phyloP scores from a whole-genome alignment of 768 basidiomycete species.

The Boletus rufocinnamomeus region DNA sequence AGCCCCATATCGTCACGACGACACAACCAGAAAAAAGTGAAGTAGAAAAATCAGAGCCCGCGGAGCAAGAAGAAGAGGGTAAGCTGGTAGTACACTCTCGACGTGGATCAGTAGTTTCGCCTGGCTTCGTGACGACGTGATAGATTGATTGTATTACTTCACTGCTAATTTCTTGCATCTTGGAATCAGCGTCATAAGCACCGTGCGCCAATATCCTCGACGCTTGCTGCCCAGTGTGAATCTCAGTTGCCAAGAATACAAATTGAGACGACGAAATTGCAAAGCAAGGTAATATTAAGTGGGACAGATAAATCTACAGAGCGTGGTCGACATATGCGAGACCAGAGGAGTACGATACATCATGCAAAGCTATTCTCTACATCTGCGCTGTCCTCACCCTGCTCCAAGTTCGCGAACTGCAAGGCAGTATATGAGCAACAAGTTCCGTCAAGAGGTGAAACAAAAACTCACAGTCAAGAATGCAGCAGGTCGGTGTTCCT shows the following conservation, averaged over 20 bases:
- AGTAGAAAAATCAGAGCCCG: constrained; percentile 11
- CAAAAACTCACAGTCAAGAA: constrained; percentile 77
- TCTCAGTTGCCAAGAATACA: neutral
- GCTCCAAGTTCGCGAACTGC: constrained; percentile 88
- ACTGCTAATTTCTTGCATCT: constrained; percentile 20
- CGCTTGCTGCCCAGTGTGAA: neutral
- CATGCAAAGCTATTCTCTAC: constrained; percentile 94
- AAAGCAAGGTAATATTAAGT: constrained; percentile 8
- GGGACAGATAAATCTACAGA: constrained; percentile 21
- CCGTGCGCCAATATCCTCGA: neutral
- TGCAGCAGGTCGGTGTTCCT: constrained; percentile 91
- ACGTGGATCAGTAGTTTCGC: constrained; percentile 55
- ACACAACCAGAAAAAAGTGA: constrained; percentile 16
- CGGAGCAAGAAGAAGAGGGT: constrained; percentile 15
- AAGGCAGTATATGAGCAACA: constrained; percentile 1
- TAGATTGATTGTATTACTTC: constrained; percentile 21
- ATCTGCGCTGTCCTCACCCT: constrained; percentile 91
- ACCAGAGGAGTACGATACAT: constrained; percentile 28
- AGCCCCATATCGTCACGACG: constrained; percentile 39
- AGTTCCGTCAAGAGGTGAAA: neutral
- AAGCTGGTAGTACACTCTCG: constrained; percentile 43
- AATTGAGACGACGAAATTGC: neutral
- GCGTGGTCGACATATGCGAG: neutral
- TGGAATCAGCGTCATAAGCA: neutral
- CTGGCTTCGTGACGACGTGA: constrained; percentile 50